Conservation (phyloP, 1,139 yeast genomes). For the Kazachstania sp. region DNA sequence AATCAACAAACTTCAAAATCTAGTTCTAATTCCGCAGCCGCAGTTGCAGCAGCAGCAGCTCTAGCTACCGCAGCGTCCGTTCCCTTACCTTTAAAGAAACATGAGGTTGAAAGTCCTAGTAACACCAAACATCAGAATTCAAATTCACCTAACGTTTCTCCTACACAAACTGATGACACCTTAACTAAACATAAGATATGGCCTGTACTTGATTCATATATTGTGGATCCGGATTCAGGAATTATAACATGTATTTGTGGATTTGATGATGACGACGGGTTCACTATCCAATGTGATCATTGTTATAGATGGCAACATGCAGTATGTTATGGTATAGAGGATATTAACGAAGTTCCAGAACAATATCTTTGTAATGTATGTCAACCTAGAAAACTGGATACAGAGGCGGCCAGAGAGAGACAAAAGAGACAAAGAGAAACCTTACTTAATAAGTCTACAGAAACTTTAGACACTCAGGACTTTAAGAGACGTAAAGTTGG, state of each 20-base stretch:
- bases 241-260: conserved; percentile 86
- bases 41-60: conserved; percentile 28
- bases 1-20: neutral
- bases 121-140: conserved; percentile 11
- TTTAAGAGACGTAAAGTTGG: conserved; percentile 5
- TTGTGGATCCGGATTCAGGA: conserved; percentile 74
- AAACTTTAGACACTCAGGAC: neutral
- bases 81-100: conserved; percentile 23
- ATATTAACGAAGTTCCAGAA: conserved; percentile 73
- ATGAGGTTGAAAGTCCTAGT: conserved; percentile 3
- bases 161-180: neutral
- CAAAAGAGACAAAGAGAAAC: conserved; percentile 33
- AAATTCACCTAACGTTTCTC: neutral
- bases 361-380: conserved; percentile 77
- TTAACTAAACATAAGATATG: conserved; percentile 6
- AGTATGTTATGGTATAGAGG: conserved; percentile 69
- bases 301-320: conserved; percentile 96
- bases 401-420: conserved; percentile 41
- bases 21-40: conserved; percentile 6
- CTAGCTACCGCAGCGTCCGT: conserved; percentile 27
- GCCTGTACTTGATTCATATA: conserved; percentile 38
- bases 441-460: neutral
- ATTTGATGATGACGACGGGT: conserved; percentile 86
- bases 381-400: conserved; percentile 53
- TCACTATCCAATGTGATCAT: conserved; percentile 86